Evolutionary conservation across 805 yeast genomes (phyloP).

Genomic region (Pichia kluyveri): DNA sequence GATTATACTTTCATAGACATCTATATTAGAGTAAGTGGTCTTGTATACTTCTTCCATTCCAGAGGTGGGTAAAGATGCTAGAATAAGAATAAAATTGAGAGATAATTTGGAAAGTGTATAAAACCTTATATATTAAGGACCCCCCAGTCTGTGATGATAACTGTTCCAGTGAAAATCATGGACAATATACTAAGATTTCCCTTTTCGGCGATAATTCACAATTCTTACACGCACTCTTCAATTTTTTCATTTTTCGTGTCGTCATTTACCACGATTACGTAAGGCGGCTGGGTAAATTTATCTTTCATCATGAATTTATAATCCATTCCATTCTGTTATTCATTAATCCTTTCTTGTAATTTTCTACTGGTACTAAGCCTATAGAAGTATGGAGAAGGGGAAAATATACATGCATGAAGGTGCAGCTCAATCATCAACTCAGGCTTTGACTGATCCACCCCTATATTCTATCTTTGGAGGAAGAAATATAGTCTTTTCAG

Average conservation of each 20-base stretch:
- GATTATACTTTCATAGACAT: constrained; percentile 55
- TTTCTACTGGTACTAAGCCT: too few species aligned
- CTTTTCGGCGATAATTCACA: background rate
- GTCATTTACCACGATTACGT: background rate
- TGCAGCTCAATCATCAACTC: constrained; percentile 1
- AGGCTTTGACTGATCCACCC: constrained; percentile 20
- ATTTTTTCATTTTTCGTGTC: background rate
- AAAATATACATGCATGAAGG: background rate
- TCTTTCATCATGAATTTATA: too few species aligned
- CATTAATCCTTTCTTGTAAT: too few species aligned
- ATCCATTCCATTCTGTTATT: too few species aligned
- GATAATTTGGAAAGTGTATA: too few species aligned
- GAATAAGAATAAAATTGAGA: too few species aligned
- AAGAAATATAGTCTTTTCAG: constrained; percentile 12
- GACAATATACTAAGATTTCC: background rate
- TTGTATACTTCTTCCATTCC: constrained; percentile 21
- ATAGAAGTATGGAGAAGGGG: background rate
- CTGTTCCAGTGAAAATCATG: background rate
- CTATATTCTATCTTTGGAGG: constrained; percentile 22
- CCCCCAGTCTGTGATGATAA: background rate
- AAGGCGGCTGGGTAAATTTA: too few species aligned
- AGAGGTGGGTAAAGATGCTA: too few species aligned
- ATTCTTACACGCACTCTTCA: background rate
- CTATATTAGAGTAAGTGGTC: constrained; percentile 42
- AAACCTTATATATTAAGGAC: too few species aligned